These are phyloP conservation scores for Plectosphaerella sp. DNA, from an alignment of 2,329 filamentous ascomycete genomes.

Conservation along the genomic window DNA sequence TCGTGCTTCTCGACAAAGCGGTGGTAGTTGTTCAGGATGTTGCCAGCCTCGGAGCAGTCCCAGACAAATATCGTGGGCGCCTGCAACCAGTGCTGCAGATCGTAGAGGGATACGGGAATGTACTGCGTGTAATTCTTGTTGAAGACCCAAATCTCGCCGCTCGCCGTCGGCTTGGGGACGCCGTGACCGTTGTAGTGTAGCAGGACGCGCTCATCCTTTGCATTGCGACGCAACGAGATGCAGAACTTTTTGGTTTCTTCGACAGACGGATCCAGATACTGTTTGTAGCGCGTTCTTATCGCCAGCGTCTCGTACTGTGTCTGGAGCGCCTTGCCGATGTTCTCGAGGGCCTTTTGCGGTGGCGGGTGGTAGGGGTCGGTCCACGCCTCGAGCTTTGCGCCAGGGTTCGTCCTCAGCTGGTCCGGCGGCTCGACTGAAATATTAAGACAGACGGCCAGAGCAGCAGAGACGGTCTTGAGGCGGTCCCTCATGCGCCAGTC, in stretches of 20 bases:
- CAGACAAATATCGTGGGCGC: conserved; percentile 96
- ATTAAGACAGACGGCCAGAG: conserved; percentile 90
- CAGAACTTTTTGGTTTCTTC: conserved; percentile 98
- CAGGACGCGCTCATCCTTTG: conserved; percentile 93
- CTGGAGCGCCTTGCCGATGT: conserved; percentile 94
- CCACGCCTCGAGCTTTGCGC: conserved; percentile 94
- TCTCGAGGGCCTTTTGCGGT: conserved; percentile 80
- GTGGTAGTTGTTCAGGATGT: conserved; percentile 93
- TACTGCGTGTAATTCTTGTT: conserved; percentile 99
- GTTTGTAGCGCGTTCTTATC: conserved; percentile 93
- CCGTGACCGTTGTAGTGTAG: conserved; percentile 99
- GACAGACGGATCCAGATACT: conserved; percentile 92
- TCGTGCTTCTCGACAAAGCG: conserved; percentile 94
- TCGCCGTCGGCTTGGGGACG: conserved; percentile 90
- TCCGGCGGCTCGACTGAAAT: conserved; percentile 97
- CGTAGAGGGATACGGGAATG: conserved; percentile 92
- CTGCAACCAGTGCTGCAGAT: conserved; percentile 92
- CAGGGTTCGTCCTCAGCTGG: conserved; percentile 90
- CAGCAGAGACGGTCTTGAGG: conserved; percentile 92
- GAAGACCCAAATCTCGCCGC: conserved; percentile 98
- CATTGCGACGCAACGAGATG: conserved; percentile 81
- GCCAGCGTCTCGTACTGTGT: conserved; percentile 94
- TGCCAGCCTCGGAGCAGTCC: conserved; percentile 94
- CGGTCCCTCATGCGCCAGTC: conserved; percentile 98
- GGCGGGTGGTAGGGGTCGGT: conserved; percentile 82